Percentiles rank a stretch among this genome's conserved stretches.
Conservation (phyloP, 495 filamentous ascomycete genomes). For the Jackrogersella multiformis region DNA sequence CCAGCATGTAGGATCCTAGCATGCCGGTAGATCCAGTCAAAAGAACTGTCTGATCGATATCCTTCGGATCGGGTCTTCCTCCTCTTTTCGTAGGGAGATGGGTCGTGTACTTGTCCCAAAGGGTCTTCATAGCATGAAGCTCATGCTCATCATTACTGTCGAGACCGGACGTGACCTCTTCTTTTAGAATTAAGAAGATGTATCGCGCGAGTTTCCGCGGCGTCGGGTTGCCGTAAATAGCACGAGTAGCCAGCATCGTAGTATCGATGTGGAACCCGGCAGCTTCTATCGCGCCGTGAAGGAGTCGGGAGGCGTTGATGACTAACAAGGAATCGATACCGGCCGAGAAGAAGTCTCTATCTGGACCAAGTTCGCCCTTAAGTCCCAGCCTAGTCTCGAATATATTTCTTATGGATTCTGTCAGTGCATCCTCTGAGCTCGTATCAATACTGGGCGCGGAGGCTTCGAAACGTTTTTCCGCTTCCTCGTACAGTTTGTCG, state of each 20-base stretch:
- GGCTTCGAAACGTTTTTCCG: conserved; percentile 24
- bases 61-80: conserved; percentile 46
- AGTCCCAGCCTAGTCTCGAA: conserved; percentile 46
- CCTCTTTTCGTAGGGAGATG: conserved; percentile 40
- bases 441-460: conserved; percentile 44
- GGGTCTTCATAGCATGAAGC: conserved; percentile 44
- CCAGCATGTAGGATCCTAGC: conserved; percentile 67
- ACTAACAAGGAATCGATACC: conserved; percentile 65
- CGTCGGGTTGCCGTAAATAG: conserved; percentile 54
- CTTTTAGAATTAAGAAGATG: conserved; percentile 39
- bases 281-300: conserved; percentile 47
- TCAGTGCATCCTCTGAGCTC: conserved; percentile 44
- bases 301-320: conserved; percentile 50
- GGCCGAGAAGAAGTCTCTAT: conserved; percentile 55
- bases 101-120: conserved; percentile 52
- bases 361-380: conserved; percentile 43
- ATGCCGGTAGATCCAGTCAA: conserved; percentile 68
- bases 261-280: conserved; percentile 43
- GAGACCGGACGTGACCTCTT: not conserved
- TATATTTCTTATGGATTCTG: conserved; percentile 47
- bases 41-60: conserved; percentile 57
- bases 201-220: conserved; percentile 45
- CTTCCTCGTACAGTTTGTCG: conserved; percentile 56
- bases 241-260: conserved; percentile 46
- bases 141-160: conserved; percentile 34